phyloP scores from a whole-genome alignment of 2,329 filamentous ascomycete species.

The Colletotrichum higginsianum region DNA sequence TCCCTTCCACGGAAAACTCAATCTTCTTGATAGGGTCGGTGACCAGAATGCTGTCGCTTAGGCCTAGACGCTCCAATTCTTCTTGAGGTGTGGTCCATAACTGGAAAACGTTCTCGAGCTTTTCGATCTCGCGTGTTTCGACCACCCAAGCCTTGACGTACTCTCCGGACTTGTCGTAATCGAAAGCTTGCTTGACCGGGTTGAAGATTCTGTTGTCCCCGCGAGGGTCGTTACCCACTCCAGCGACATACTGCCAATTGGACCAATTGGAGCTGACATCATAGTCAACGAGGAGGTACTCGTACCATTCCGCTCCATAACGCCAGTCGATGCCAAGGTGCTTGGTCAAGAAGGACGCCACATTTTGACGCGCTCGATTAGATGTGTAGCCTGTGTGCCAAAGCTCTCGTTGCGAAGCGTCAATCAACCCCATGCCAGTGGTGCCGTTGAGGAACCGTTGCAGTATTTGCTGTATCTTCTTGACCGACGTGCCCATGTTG shows the following conservation, averaged over 20 bases:
- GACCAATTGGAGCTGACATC: conserved; percentile 84
- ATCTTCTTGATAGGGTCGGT: conserved; percentile 77
- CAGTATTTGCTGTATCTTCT: conserved; percentile 64
- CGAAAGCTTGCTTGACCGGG: conserved; percentile 83
- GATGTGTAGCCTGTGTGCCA: conserved; percentile 84
- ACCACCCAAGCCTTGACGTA: conserved; percentile 83
- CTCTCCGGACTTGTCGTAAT: conserved; percentile 79
- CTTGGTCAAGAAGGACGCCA: conserved; percentile 81
- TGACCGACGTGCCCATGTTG: conserved; percentile 40
- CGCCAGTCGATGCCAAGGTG: conserved; percentile 85
- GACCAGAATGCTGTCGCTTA: conserved; percentile 75
- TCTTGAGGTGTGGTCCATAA: conserved; percentile 74
- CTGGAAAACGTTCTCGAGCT: conserved; percentile 76
- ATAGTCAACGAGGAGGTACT: conserved; percentile 81
- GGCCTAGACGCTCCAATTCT: conserved; percentile 69
- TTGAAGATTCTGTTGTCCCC: conserved; percentile 83
- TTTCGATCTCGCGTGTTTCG: conserved; percentile 71
- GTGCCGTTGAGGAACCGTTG: conserved; percentile 75
- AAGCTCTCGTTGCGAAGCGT: conserved; percentile 82
- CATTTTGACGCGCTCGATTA: conserved; percentile 83
- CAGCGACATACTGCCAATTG: conserved; percentile 87
- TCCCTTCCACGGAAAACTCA: conserved; percentile 71
- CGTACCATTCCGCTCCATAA: conserved; percentile 87
- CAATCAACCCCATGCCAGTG: conserved; percentile 83
- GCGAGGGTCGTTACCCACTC: conserved; percentile 84